Percentiles rank a stretch among this genome's conserved stretches.
Conservation (phyloP, 2,329 filamentous ascomycete genomes). For the Dothideomycetidae sp. region DNA sequence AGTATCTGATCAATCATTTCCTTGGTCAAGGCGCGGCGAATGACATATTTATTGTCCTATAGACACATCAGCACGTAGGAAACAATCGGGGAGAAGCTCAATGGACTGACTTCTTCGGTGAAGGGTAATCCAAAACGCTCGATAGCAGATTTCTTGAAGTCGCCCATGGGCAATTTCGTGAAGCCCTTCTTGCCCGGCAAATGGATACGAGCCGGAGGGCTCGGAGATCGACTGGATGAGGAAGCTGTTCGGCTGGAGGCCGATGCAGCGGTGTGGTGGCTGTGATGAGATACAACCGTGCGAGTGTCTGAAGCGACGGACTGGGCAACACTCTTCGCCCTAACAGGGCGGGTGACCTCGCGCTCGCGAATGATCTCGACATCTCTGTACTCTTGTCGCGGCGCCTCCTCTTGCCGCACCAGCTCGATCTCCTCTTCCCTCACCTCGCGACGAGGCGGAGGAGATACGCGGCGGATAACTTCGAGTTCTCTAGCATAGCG, state of each 20-base stretch:
- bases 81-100: too few relatives aligned
- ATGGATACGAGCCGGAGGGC: constrained; percentile 17
- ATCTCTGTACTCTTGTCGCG: constrained; percentile 34
- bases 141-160: constrained; percentile 68
- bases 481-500: constrained; percentile 44
- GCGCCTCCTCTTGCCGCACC: constrained; percentile 29
- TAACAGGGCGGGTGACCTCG: constrained; percentile 21
- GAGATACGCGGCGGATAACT: constrained; percentile 44
- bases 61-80: too few relatives aligned
- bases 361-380: constrained; percentile 34
- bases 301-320: constrained; percentile 10
- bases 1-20: constrained; percentile 86
- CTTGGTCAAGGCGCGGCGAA: constrained; percentile 73
- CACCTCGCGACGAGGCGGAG: constrained; percentile 52
- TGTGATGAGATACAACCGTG: constrained; percentile 13
- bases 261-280: constrained; percentile 14
- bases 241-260: constrained; percentile 23
- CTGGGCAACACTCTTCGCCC: constrained; percentile 14
- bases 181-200: constrained; percentile 53
- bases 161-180: constrained; percentile 68
- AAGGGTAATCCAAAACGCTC: constrained; percentile 77
- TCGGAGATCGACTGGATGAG: constrained; percentile 16
- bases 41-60: constrained; percentile 65
- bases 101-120: constrained; percentile 65
- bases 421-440: constrained; percentile 52